Conservation (phyloP, 2,329 filamentous ascomycete genomes). For the Stagonosporopsis tanaceti region DNA sequence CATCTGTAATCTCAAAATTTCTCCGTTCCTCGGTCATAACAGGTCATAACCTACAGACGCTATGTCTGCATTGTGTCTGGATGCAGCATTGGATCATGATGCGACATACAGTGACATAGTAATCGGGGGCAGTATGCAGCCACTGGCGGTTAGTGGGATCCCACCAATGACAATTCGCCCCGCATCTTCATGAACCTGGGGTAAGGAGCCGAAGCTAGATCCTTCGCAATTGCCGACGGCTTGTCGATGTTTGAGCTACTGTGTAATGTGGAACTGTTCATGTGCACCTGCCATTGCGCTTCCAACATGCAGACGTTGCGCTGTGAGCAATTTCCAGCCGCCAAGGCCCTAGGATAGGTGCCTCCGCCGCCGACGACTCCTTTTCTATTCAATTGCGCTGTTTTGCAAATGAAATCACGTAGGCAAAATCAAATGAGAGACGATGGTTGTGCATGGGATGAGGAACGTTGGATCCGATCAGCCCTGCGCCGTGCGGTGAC, state of each 20-base stretch:
- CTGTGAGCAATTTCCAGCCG: neutral
- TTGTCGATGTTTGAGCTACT: neutral
- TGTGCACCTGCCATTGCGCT: neutral
- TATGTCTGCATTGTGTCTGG: neutral
- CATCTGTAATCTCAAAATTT: slow-evolving; percentile 7
- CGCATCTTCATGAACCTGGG: slow-evolving; percentile 8
- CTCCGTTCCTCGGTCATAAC: slow-evolving; percentile 4
- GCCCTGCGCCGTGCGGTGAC: too few species aligned
- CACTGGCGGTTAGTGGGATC: neutral
- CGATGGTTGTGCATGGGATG: neutral
- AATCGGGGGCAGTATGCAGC: neutral
- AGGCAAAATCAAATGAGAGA: neutral
- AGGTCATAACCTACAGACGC: neutral
- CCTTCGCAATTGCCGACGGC: neutral
- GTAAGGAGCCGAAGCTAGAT: slow-evolving; percentile 4
- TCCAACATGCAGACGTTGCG: neutral
- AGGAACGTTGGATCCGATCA: neutral
- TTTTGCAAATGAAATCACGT: neutral
- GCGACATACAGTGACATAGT: neutral
- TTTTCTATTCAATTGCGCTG: neutral
- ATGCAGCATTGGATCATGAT: neutral
- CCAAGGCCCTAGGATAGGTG: neutral
- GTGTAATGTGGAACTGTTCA: too few species aligned
- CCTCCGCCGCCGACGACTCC: neutral
- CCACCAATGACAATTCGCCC: slow-evolving; percentile 16